Evolutionary conservation across 2,329 filamentous ascomycete species (phyloP).

Genomic region (Venturia asperata): DNA sequence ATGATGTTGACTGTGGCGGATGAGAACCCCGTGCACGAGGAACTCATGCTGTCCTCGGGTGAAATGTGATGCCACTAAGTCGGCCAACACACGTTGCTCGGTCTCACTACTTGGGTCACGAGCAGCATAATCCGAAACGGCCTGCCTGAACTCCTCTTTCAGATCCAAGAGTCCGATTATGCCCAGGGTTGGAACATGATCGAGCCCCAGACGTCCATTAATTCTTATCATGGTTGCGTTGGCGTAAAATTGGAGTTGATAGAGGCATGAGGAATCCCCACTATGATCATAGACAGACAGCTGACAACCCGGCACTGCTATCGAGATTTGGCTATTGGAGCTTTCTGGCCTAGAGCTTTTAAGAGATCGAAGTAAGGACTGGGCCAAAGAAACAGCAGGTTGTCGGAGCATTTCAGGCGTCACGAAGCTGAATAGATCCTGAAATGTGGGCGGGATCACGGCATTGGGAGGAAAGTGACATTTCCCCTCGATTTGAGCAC

Average conservation of each 20-base stretch:
- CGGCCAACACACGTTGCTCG: neutral
- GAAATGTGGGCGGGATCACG: neutral
- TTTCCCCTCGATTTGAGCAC: neutral
- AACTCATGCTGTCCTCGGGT: neutral
- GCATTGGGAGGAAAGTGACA: neutral
- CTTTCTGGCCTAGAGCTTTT: neutral
- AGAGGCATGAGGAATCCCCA: neutral
- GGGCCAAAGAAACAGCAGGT: neutral
- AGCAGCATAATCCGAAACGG: neutral
- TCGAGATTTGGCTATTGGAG: neutral
- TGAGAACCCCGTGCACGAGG: neutral
- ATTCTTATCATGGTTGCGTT: neutral
- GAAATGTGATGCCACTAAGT: neutral
- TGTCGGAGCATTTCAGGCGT: neutral
- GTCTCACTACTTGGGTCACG: neutral
- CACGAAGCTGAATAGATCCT: neutral
- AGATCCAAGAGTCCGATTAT: neutral
- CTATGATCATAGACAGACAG: neutral
- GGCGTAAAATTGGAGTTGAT: neutral
- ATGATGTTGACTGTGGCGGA: neutral
- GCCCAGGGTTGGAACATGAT: neutral
- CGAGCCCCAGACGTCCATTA: neutral
- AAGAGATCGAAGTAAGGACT: neutral
- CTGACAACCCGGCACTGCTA: neutral
- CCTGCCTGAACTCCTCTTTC: neutral